Evolutionary conservation across 305 asterid species (phyloP), one percentile per base, ranked within the genome.

Genomic region (Solanum aculeatissimum): DNA sequence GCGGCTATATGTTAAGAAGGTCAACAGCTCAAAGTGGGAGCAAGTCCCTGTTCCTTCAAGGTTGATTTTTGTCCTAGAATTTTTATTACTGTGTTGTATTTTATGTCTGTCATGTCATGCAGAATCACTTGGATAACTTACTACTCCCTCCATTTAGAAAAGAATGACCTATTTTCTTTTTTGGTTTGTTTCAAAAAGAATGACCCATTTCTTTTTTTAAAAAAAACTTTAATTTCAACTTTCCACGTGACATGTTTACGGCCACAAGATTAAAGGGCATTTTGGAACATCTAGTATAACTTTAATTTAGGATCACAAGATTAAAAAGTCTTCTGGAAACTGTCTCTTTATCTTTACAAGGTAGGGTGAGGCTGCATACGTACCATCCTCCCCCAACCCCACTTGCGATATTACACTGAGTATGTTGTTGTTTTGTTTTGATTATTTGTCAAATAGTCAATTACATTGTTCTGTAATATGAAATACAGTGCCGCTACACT

Each of bases 1-100:
- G 90, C 92, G 98, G 91, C 90, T 94, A 78, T 94, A 93, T 78
- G 91, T 92, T 62, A 96, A 96, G 92, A 96, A 93, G 96, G 95
- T 93, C 85, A 93, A 91, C 82, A 88, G 89, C 90, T 89, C 93
- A 49, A 88, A 88, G 75, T 96, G 99, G 99, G 98, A 93, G 90
- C 96, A 89, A 90, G 87, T 96, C 78, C 90, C 89, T 65, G 89
- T 96, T 53, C 99, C 99, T 53, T 92, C 97, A 85, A 96, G 98
- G 99, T 96, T 89, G 83, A 55, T 60, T 75, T 87, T 82, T 74
- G 45, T 47, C 84, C 43, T 80, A 79, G 6, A 27, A 60, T 47
- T 42, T 80, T 71, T 77, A 29, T 51, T 77, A 27, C 18, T 4
- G 3, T 47, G 45, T 16, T 75, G 82, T 75, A 75, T 18, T 75